These are phyloP conservation scores for Erodium maritimum DNA, from an alignment of 345 rosid genomes.

Conservation along the genomic window DNA sequence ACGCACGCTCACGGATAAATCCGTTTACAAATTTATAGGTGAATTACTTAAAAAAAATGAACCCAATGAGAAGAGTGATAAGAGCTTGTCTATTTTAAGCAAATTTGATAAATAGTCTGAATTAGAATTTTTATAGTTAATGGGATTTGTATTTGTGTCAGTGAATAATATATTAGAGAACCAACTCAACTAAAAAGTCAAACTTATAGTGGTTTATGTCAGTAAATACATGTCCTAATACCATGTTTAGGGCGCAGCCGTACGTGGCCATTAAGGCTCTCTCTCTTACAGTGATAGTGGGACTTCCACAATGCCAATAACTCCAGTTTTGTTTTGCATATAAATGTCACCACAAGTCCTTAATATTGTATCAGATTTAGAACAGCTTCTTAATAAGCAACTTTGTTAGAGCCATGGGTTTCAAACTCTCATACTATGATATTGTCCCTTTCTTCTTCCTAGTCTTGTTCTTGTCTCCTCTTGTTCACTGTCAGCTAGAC, in stretches of 20 bases:
- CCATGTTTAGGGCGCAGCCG: not conserved
- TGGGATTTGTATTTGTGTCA: too few species aligned
- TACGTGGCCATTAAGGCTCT: not conserved
- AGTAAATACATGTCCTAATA: not conserved
- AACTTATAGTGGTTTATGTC: not conserved
- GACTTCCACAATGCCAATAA: not conserved
- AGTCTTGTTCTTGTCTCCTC: not conserved
- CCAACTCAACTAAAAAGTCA: too few species aligned
- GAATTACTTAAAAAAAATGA: too few species aligned
- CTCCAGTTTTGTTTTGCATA: not conserved
- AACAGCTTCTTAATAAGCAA: not conserved
- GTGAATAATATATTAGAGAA: too few species aligned
- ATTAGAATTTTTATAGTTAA: too few species aligned
- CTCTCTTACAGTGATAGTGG: not conserved
- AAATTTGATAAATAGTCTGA: too few species aligned
- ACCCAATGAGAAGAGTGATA: too few species aligned
- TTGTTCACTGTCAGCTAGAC: slow-evolving; percentile 23
- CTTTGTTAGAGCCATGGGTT: not conserved
- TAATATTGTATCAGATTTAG: not conserved
- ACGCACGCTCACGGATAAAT: too few species aligned
- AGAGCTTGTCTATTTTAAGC: too few species aligned
- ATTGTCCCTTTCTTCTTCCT: not conserved
- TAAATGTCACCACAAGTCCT: not conserved
- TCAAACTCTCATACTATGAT: not conserved
- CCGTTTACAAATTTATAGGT: too few species aligned